phyloP scores from a whole-genome alignment of 371 early-diverging fungal species.

The Rhizopus microsporus region DNA sequence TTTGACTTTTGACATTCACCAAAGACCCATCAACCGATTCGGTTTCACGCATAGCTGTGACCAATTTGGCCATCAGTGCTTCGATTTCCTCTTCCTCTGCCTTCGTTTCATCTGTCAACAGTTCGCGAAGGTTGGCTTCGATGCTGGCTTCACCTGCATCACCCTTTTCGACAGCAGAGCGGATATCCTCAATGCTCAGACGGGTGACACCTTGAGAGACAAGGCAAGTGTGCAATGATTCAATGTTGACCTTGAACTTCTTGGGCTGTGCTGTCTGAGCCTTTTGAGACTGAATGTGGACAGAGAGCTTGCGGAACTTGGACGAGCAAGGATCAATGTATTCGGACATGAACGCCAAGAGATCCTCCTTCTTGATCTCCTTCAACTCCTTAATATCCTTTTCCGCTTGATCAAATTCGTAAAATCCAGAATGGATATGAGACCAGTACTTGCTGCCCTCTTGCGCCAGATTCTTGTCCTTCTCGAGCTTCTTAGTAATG shows the following conservation, averaged over 20 bases:
- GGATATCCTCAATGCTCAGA: conserved; percentile 43
- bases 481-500: conserved; percentile 74
- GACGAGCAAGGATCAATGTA: conserved; percentile 60
- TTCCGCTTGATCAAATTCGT: conserved; percentile 80
- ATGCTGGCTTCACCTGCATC: conserved; percentile 44
- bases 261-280: conserved; percentile 16
- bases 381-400: conserved; percentile 63
- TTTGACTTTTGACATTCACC: conserved; percentile 47
- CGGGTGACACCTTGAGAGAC: conserved; percentile 39
- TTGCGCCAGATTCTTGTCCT: conserved; percentile 82
- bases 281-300: conserved; percentile 71
- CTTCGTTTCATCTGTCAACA: conserved; percentile 48
- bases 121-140: conserved; percentile 39
- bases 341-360: conserved; percentile 63
- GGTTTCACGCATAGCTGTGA: conserved; percentile 43
- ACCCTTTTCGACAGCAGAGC: conserved; percentile 47
- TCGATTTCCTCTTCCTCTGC: conserved; percentile 48
- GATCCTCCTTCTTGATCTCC: conserved; percentile 39
- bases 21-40: conserved; percentile 34
- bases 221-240: conserved; percentile 43
- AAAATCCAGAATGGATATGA: conserved; percentile 78
- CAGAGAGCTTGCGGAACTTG: conserved; percentile 62
- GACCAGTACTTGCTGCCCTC: conserved; percentile 81
- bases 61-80: conserved; percentile 41
- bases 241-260: conserved; percentile 51